Evolutionary conservation across 2,329 filamentous ascomycete genomes (phyloP), one percentile per base, ranked within the genome.

Genomic region (Colletotrichum cereale): DNA sequence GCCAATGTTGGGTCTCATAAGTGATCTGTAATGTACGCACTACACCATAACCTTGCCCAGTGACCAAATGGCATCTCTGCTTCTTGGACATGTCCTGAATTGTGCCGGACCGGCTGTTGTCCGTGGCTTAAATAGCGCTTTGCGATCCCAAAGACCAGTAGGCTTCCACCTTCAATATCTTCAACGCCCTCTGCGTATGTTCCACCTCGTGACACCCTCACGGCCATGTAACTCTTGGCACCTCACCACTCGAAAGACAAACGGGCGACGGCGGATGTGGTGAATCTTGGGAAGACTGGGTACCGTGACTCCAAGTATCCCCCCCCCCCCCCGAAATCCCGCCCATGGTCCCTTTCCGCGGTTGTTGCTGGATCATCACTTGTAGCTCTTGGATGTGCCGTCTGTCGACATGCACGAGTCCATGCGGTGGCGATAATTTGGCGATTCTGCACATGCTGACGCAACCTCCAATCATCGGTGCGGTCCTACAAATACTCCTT

Each of bases 401-500:
- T 26, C 34, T 56, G 3, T 36, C n/a, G 14, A 56, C 18, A 3
- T 5, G 12, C 34, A 16, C 12, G n/a, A 26, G 1, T n/a, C 31
- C 14, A 38, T 38, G 14, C 6, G 12, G 16, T 26, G n/a, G 26
- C 14, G n/a, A 38, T 18, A 21, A 31, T n/a, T 44, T 21, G 16
- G n/a, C 31, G 4, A n/a, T 38, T 50, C 31, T n/a, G 31, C 31
- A 38, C 5, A 31, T 26, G 3, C 60, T 50, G 31, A 21, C 6
- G 24, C 5, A 26, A 5, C 16, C 48, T 29, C 34, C 40, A 5
- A 26, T 44, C 61, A 5, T n/a, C 12, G 7, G 34, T 31, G 4
- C 42, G 24, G n/a, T 24, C 68, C 90, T 83, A 98, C 66, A 98
- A 87, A 79, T 97, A 97, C 79, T 97, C 94, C 90, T 98, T 98